Conservation (phyloP, 208 protist species). For the Crithidia thermophila region DNA sequence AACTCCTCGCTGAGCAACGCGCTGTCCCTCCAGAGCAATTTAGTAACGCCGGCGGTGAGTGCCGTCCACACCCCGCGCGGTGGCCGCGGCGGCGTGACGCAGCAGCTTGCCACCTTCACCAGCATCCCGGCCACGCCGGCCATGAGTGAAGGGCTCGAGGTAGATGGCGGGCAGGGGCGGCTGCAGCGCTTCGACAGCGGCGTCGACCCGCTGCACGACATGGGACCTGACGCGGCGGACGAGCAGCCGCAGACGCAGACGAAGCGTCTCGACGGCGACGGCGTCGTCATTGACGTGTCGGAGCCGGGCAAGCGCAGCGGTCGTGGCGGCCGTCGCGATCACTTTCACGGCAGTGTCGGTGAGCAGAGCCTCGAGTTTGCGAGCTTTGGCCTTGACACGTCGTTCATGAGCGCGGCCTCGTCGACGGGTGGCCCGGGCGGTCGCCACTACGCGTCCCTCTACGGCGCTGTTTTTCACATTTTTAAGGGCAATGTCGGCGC, state of each 20-base stretch:
- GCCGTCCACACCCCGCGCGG: constrained; percentile 19
- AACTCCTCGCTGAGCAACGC: constrained; percentile 13
- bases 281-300: constrained; percentile 9
- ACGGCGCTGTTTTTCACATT: constrained; percentile 75
- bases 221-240: background rate
- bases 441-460: constrained; percentile 43
- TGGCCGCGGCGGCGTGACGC: background rate
- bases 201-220: constrained; percentile 6
- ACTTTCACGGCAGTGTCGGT: constrained; percentile 19
- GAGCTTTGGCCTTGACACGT: constrained; percentile 52
- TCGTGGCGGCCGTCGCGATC: background rate
- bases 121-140: constrained; percentile 15
- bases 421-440: constrained; percentile 10
- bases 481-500: constrained; percentile 91
- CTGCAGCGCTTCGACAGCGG: background rate
- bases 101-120: constrained; percentile 12
- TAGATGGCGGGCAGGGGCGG: background rate
- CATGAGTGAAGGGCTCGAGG: background rate
- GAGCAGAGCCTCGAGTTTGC: constrained; percentile 38
- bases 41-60: constrained; percentile 11
- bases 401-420: constrained; percentile 34
- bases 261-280: constrained; percentile 3
- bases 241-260: constrained; percentile 1
- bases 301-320: constrained; percentile 8
- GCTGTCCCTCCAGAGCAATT: constrained; percentile 17